Evolutionary conservation across 176 grass and related monocot species (phyloP), one percentile per base, ranked within the genome.

Genomic region (Raddia distichophylla): DNA sequence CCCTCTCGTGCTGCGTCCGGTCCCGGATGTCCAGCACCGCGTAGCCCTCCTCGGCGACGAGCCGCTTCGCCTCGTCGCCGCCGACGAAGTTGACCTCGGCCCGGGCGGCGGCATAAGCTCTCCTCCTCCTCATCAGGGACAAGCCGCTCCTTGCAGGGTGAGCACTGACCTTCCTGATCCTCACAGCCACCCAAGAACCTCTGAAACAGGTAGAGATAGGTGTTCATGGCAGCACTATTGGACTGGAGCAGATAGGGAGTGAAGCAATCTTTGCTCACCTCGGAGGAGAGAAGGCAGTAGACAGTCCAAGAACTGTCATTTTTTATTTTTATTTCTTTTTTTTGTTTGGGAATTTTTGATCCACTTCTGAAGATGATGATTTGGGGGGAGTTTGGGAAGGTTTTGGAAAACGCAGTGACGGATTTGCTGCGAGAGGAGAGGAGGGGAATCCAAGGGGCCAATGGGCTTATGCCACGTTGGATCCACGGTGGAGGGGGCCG

Each of bases 21-120:
- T 98, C 92, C 77, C 95, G 83, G 74, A 98, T 85, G 75, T 98
- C 95, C 83, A 98, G 73, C 78, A 94, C 83, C 44, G 82, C 86
- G 83, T 87, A 98, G 40, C 92, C 92, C 80, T 93, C 92, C 53
- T 94, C 90, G 32, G 77, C 76, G 35, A 93, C 90, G 9, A 98
- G 90, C 86, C 87, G 88, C 88, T 91, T 94, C 44, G 95, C 92
- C 67, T 98, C 95, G n/a, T 89, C 86, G 42, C 88, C 90, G 64
- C 78, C 79, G 37, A 98, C 86, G 79, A 94, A 98, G 69, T 75
- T 85, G 13, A 98, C 88, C 84, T 98, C 95, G 16, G 92, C 92
- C 59, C 84, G 71, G 57, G 87, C 46, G 35, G 76, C 82, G 8
- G 49, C 54, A 48, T 10, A 80, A 11, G 49, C 55, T 4, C 48